phyloP scores from a whole-genome alignment of 73 alveolate species.

The Paramecium primaurelia region DNA sequence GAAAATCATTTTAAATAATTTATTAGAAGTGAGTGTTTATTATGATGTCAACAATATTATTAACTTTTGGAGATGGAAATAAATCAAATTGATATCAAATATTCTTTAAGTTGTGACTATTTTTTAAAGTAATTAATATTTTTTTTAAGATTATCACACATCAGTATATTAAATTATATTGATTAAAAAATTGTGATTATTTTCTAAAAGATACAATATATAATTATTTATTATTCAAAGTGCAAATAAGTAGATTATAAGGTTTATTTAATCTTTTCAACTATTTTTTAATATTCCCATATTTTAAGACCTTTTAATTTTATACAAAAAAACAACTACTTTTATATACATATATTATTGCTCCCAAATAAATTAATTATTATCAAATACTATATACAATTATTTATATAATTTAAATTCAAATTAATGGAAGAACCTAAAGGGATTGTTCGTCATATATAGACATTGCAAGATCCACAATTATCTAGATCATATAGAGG shows the following conservation, averaged over 20 bases:
- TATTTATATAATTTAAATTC: background rate
- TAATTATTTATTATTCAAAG: background rate
- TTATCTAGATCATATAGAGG: slow-evolving; percentile 94
- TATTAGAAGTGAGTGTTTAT: background rate
- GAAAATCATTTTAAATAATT: background rate
- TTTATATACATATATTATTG: background rate
- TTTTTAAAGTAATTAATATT: background rate
- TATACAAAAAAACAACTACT: background rate
- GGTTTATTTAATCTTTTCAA: background rate
- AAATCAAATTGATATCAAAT: background rate
- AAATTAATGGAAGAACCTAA: slow-evolving; percentile 10
- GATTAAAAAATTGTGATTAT: background rate
- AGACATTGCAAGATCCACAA: slow-evolving; percentile 70
- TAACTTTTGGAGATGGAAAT: background rate
- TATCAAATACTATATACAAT: background rate
- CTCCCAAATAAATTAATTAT: background rate
- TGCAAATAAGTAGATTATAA: background rate
- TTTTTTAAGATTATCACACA: background rate
- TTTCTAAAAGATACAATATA: background rate
- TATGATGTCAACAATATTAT: background rate
- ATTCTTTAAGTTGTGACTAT: background rate
- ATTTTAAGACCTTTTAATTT: background rate
- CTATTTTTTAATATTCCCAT: background rate
- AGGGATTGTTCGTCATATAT: background rate
- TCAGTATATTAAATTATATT: background rate